Evolutionary conservation across 2,329 filamentous ascomycete genomes (phyloP), one percentile per base, ranked within the genome.

Genomic region (Botryotinia calthae): DNA sequence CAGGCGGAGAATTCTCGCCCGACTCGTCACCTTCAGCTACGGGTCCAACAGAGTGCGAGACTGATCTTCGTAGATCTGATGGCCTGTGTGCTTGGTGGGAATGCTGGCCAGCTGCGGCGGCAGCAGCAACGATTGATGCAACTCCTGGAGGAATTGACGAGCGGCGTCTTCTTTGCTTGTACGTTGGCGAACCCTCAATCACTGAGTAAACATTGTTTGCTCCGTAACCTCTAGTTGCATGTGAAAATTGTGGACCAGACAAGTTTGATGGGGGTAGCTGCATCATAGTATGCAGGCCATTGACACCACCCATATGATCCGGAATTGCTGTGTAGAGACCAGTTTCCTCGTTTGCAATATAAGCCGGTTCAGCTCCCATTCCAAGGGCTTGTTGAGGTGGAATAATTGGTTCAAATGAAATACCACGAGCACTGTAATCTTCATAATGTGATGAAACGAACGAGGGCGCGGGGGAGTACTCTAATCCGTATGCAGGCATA

Each of bases 361-460:
- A 99, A 16, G 96, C 94, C 16, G 96, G 94, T 85, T 99, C 96
- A 58, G 91, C 88, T 74, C 92, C 89, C 77, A 97, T 91, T 75
- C 89, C 90, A 73, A 96, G 84, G 22, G 93, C 89, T 83, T 98
- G 94, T 82, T 98, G 96, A 25, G 96, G 96, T 73, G 96, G 96
- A 0, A 96, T 99, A 78, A 99, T 90, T 70, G 96, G 96, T 86
- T 99, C 96, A 81, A 95, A 99, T 4, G 95, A 98, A 79, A 98
- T 90, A 69, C 94, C 96, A 73, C 96, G 92, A 81, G 95, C 95
- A 88, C 94, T 97, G 86, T 98, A 99, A 82, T 98, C 95, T 81
- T 98, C 96, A 79, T 95, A 97, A 80, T 98, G 95, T 1, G 96
- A 98, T n/a, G 96, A 98, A 70, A 97, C 95, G 80, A 98, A 98